phyloP scores from a whole-genome alignment of 2,329 filamentous ascomycete species.

The Metarhizium humberi region DNA sequence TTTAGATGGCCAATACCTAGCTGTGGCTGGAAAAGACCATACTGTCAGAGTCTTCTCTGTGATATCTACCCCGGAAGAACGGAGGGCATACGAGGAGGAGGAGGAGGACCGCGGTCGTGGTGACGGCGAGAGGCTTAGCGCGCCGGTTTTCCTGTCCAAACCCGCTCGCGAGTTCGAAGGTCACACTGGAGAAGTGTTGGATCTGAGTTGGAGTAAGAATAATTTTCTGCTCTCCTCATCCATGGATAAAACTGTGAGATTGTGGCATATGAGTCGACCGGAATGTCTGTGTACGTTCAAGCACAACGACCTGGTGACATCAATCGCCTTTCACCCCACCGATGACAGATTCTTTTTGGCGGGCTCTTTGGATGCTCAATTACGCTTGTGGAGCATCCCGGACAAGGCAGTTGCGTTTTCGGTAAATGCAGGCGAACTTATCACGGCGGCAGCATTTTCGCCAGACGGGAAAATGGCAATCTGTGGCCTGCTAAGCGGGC shows the following conservation, averaged over 20 bases:
- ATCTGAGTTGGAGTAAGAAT: conserved; percentile 98
- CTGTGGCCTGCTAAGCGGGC: conserved; percentile 74
- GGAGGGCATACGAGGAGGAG: conserved; percentile 62
- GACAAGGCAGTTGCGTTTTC: conserved; percentile 88
- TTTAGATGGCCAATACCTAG: conserved; percentile 80
- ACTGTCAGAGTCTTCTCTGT: conserved; percentile 85
- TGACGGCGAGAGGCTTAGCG: conserved; percentile 59
- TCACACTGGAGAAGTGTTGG: conserved; percentile 77
- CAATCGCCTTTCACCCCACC: conserved; percentile 85
- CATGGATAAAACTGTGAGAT: conserved; percentile 92
- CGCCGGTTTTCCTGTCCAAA: conserved; percentile 78
- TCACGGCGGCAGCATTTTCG: conserved; percentile 88
- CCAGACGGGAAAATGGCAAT: conserved; percentile 87
- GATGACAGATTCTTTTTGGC: conserved; percentile 97
- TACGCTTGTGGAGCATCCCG: conserved; percentile 92
- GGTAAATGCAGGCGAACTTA: conserved; percentile 70
- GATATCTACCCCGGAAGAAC: conserved; percentile 71
- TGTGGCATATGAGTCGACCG: conserved; percentile 81
- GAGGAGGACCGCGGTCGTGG: conserved; percentile 20
- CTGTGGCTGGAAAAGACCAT: conserved; percentile 83
- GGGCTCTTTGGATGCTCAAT: conserved; percentile 78
- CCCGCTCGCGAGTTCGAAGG: conserved; percentile 73
- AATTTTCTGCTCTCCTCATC: conserved; percentile 93
- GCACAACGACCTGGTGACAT: conserved; percentile 90
- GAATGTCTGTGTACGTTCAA: conserved; percentile 92